Evolutionary conservation across 2,329 filamentous ascomycete genomes (phyloP).

Genomic region (Fusarium concolor): DNA sequence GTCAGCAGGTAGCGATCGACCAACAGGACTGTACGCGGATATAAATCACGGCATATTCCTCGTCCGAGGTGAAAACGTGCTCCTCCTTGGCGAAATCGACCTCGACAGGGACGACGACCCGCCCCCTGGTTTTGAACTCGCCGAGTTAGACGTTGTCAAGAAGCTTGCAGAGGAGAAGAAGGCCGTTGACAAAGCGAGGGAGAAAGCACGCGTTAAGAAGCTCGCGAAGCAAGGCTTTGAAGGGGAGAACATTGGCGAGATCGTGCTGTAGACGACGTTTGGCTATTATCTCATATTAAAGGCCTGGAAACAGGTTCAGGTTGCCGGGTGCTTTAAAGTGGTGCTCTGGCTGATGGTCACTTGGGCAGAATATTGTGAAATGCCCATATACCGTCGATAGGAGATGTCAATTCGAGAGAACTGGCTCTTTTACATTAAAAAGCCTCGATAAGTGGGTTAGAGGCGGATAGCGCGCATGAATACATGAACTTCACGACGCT

Average conservation of each 20-base stretch:
- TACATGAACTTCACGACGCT: constrained; percentile 26
- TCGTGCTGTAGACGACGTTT: constrained; percentile 64
- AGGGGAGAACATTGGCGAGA: constrained; percentile 82
- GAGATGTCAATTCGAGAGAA: constrained; percentile 15
- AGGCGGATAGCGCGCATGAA: constrained; percentile 35
- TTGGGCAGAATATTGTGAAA: constrained; percentile 74
- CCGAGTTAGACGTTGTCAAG: constrained; percentile 76
- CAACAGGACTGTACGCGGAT: constrained; percentile 78
- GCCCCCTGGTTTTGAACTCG: constrained; percentile 76
- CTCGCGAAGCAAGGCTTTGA: constrained; percentile 86
- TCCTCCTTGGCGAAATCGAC: constrained; percentile 94
- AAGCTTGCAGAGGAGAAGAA: constrained; percentile 79
- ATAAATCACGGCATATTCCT: constrained; percentile 88
- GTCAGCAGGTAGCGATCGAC: constrained; percentile 52
- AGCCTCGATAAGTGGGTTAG: constrained; percentile 27
- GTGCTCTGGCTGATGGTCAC: constrained; percentile 44
- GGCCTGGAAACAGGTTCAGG: background rate
- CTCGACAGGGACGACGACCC: constrained; percentile 94
- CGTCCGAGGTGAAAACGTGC: constrained; percentile 96
- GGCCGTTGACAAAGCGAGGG: constrained; percentile 73
- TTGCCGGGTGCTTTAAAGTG: background rate
- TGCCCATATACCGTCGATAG: constrained; percentile 53
- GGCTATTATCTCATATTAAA: constrained; percentile 17
- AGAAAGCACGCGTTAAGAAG: constrained; percentile 78
- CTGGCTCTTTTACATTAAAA: constrained; percentile 9